Evolutionary conservation across 495 filamentous ascomycete species (phyloP), one percentile per base, ranked within the genome.

Genomic region (Pyrenopolyporus hunteri): DNA sequence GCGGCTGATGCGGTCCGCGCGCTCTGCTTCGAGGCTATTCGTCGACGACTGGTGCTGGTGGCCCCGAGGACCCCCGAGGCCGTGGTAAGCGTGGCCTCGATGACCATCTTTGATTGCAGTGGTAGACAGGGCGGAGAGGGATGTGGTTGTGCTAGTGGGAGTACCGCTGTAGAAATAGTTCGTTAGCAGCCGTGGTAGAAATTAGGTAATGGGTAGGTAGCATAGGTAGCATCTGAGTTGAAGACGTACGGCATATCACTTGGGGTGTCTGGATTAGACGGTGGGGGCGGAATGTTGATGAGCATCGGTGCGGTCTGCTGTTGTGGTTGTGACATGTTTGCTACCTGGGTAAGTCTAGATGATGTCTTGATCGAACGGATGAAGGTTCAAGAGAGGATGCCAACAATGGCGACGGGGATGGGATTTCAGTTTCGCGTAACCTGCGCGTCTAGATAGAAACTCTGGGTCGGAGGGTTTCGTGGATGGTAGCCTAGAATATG

Each of bases 31-130:
- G 20, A 92, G 84, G 54, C 86, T 89, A 45, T 82, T 89, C 32
- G 82, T 81, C 5, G 87, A 89, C 5, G 81, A 77, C 19, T 77
- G 80, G 69, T 89, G 87, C 5, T 76, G 75, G 54, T 85, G 85
- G 44, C 78, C 76, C 48, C 83, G 82, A 58, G 78, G 73, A 43
- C 77, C 74, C 51, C 70, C 70, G 51, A 61, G 43, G 45, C 80
- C 73, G 14, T 80, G 79, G 52, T 78, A 78, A 19, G 76, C 71
- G 56, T 90, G 84, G 67, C 92, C 92, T 56, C 89, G 88, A 62
- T 95, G 91, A 56, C 92, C 92, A 65, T 97, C 92, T 75, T 95
- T 97, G 78, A 94, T 94, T 42, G 92, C 92, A 4, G 91, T 93
- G 22, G 92, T 97, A 14, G 89, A 93, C 26, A 96, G 82, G 9